Conservation (phyloP, 1,284 basidiomycete species). For the Puccinia novopanici region DNA sequence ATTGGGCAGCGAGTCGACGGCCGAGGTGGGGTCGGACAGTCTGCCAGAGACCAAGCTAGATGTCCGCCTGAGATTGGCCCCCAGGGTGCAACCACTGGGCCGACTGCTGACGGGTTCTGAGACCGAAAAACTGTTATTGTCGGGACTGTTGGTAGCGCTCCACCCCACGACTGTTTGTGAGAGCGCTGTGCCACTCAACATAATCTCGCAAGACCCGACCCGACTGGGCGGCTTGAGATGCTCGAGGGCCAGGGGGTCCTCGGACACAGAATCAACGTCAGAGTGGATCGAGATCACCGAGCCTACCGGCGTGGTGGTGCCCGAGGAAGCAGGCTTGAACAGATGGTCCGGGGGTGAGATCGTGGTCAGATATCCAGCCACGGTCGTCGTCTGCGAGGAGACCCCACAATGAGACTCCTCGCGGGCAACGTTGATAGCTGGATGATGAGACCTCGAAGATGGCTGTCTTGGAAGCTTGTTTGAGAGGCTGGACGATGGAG, state of each 20-base stretch:
- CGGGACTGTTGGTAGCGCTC: not conserved
- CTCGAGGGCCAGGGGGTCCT: constrained; percentile 8
- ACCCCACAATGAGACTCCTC: not conserved
- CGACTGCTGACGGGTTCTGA: not conserved
- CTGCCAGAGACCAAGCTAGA: not conserved
- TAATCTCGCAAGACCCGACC: not conserved
- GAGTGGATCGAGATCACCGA: constrained; percentile 21
- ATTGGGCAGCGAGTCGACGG: not conserved
- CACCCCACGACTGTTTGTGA: not conserved
- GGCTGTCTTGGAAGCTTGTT: not conserved
- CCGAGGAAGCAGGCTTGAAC: not conserved
- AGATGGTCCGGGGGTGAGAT: not conserved
- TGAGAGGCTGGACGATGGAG: not conserved
- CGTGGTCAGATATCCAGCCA: not conserved
- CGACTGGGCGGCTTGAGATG: constrained; percentile 9
- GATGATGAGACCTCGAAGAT: not conserved
- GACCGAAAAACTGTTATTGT: not conserved
- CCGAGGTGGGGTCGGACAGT: not conserved
- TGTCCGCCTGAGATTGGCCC: not conserved
- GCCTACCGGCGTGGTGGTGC: not conserved
- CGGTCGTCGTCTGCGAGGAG: not conserved
- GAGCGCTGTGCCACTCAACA: not conserved
- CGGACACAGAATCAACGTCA: not conserved
- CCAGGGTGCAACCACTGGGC: not conserved
- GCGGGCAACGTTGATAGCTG: not conserved